Evolutionary conservation across 1,284 basidiomycete genomes (phyloP).

Genomic region (Ceratobasidium sp.): DNA sequence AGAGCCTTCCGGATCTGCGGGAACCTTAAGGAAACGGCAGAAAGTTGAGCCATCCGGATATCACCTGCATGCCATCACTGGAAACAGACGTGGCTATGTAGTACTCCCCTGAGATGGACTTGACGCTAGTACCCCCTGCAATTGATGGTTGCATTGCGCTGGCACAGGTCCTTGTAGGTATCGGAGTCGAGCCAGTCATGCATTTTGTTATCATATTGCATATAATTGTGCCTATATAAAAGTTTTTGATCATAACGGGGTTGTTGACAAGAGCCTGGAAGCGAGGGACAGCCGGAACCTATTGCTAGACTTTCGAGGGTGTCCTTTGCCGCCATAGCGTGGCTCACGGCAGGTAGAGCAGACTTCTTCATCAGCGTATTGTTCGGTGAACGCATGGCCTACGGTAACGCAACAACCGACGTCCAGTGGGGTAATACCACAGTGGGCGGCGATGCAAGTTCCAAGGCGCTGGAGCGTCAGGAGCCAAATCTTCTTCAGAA

Average conservation of each 20-base stretch:
- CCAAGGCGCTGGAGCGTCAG: slow-evolving; percentile 2
- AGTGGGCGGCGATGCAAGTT: slow-evolving; percentile 32
- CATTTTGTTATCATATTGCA: slow-evolving; percentile 45
- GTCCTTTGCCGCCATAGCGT: slow-evolving; percentile 28
- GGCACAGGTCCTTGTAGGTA: slow-evolving; percentile 27
- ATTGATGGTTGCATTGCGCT: slow-evolving; percentile 11
- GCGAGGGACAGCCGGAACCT: slow-evolving; percentile 44
- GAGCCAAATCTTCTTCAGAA: neutral
- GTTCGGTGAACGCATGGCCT: slow-evolving; percentile 45
- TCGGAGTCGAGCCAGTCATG: slow-evolving; percentile 49
- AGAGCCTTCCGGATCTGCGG: slow-evolving; percentile 1
- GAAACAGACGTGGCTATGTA: slow-evolving; percentile 54
- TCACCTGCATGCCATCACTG: slow-evolving; percentile 58
- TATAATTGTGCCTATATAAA: slow-evolving; percentile 50
- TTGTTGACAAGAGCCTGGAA: slow-evolving; percentile 28
- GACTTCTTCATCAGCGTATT: neutral
- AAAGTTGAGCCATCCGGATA: slow-evolving; percentile 2
- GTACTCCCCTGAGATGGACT: slow-evolving; percentile 52
- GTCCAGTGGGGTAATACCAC: slow-evolving; percentile 25
- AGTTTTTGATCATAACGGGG: slow-evolving; percentile 48
- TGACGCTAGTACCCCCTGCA: slow-evolving; percentile 38
- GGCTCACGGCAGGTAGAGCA: slow-evolving; percentile 45
- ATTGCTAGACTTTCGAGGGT: slow-evolving; percentile 41
- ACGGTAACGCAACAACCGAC: slow-evolving; percentile 47
- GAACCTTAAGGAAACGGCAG: neutral